phyloP scores from a whole-genome alignment of 257 asterid genomes.

The Nicotiana benthamiana region DNA sequence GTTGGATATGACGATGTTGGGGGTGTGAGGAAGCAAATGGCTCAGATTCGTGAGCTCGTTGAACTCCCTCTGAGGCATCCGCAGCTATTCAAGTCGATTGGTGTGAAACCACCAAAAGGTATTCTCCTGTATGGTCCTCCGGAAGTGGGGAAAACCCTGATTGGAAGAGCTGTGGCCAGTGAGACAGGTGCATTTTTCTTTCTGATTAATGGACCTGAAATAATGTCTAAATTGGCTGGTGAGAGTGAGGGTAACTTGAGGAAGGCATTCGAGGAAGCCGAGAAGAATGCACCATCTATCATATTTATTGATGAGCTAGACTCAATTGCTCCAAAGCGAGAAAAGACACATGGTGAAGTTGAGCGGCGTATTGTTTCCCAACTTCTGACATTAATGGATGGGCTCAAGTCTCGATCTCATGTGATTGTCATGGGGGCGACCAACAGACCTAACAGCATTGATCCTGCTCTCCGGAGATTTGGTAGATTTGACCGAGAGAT shows the following conservation, averaged over 20 bases:
- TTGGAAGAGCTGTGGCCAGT: slow-evolving; percentile 88
- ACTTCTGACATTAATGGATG: slow-evolving; percentile 90
- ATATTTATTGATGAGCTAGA: slow-evolving; percentile 86
- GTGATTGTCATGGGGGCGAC: slow-evolving; percentile 87
- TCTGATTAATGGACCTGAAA: slow-evolving; percentile 81
- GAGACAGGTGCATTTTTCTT: slow-evolving; percentile 96
- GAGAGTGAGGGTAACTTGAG: slow-evolving; percentile 91
- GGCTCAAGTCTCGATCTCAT: slow-evolving; percentile 89
- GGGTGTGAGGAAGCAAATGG: slow-evolving; percentile 90
- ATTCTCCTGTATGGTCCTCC: slow-evolving; percentile 84
- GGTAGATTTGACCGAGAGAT: slow-evolving; percentile 93
- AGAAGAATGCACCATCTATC: slow-evolving; percentile 84
- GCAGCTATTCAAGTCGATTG: slow-evolving; percentile 77
- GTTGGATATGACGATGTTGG: slow-evolving; percentile 90
- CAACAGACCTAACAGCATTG: slow-evolving; percentile 88
- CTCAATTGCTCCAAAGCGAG: slow-evolving; percentile 92
- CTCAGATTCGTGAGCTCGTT: slow-evolving; percentile 78
- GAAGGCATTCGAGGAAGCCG: slow-evolving; percentile 94
- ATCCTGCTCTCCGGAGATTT: slow-evolving; percentile 87
- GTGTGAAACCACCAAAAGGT: slow-evolving; percentile 87
- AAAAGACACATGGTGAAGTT: slow-evolving; percentile 87
- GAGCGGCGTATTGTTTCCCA: slow-evolving; percentile 97
- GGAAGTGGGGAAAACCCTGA: slow-evolving; percentile 81
- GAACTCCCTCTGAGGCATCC: slow-evolving; percentile 86
- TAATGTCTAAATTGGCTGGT: slow-evolving; percentile 90